A percentile compares a stretch with the other conserved stretches of the same genome.
Evolutionary conservation across 176 grass and related monocot genomes (phyloP).

Genomic region (Oryza coarctata): DNA sequence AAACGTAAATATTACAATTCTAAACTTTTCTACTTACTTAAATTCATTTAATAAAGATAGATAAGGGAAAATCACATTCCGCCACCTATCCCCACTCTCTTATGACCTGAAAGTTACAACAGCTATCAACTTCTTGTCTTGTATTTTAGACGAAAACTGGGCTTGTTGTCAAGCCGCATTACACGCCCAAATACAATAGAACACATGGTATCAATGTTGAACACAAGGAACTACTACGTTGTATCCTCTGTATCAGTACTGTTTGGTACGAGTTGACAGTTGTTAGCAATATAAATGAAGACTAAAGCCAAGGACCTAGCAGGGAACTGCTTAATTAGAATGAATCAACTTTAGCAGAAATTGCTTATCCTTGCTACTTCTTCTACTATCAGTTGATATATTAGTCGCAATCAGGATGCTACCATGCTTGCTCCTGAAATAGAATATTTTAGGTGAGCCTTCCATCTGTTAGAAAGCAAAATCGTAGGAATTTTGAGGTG

Average conservation of each 20-base stretch:
- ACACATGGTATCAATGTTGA: not conserved
- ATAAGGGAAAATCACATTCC: too few species aligned
- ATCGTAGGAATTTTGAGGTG: too few species aligned
- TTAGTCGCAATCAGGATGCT: too few species aligned
- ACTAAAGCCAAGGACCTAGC: not conserved
- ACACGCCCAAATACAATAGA: not conserved
- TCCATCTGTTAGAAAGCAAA: too few species aligned
- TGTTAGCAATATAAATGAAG: not conserved
- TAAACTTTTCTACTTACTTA: too few species aligned
- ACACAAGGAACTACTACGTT: not conserved
- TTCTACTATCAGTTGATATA: too few species aligned
- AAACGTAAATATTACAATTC: too few species aligned
- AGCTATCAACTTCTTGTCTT: too few species aligned
- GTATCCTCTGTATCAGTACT: not conserved
- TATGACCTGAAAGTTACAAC: too few species aligned
- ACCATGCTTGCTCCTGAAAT: not conserved
- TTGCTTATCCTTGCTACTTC: not conserved
- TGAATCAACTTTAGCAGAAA: not conserved
- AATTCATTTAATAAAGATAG: too few species aligned
- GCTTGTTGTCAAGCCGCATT: not conserved
- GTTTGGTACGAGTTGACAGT: not conserved
- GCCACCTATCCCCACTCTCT: too few species aligned
- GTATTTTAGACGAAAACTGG: constrained; percentile 6
- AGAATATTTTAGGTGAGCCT: too few species aligned
- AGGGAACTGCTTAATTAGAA: not conserved